phyloP scores from a whole-genome alignment of 192 early-diverging fungal species.

The Entophlyctis luteolus region DNA sequence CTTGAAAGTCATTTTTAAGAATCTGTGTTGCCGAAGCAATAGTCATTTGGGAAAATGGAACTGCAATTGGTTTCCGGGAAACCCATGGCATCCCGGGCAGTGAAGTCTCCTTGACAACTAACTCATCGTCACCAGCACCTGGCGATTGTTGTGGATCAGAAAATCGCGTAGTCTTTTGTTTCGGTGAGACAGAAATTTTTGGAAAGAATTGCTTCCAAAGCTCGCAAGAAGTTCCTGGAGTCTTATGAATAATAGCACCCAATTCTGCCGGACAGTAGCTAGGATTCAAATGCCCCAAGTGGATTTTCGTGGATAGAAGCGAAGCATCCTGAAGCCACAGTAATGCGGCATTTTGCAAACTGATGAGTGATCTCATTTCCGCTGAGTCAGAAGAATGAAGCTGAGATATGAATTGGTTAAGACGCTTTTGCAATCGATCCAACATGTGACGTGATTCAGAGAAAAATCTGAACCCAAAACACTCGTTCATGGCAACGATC shows the following conservation, averaged over 20 bases:
- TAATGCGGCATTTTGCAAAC: background rate
- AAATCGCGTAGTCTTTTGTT: too few relatives aligned
- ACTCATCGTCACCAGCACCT: background rate
- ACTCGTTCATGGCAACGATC: background rate
- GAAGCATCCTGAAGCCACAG: conserved; percentile 20
- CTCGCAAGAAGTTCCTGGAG: background rate
- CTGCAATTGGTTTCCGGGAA: background rate
- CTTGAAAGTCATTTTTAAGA: background rate
- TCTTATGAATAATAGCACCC: conserved; percentile 9
- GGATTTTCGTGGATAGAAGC: conserved; percentile 16
- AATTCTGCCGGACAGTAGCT: conserved; percentile 8
- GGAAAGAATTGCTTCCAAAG: conserved; percentile 7
- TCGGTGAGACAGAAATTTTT: too few relatives aligned
- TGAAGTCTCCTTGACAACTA: conserved; percentile 12
- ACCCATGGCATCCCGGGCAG: conserved; percentile 15
- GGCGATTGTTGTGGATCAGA: too few relatives aligned
- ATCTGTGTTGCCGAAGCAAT: background rate
- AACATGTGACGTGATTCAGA: conserved; percentile 10
- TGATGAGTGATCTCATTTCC: background rate
- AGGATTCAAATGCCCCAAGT: background rate
- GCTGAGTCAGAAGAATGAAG: background rate
- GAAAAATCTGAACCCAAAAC: conserved; percentile 35
- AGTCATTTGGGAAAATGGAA: background rate
- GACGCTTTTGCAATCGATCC: conserved; percentile 9
- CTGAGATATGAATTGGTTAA: background rate